These are phyloP conservation scores for Blastobotrys robertii DNA, from an alignment of 805 yeast genomes.

Conservation along the genomic window DNA sequence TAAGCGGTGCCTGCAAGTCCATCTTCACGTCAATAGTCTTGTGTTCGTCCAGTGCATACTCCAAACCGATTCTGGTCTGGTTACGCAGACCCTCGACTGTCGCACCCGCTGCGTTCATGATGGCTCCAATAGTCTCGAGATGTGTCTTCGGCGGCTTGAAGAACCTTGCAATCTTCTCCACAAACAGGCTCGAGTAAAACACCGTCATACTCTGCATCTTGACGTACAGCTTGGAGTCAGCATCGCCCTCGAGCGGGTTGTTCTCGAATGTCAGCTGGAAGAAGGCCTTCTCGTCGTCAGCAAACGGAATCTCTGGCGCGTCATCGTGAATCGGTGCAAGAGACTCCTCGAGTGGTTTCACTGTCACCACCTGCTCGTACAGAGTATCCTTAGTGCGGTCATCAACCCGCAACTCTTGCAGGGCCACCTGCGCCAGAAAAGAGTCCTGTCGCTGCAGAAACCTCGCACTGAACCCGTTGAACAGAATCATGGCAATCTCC, in stretches of 20 bases:
- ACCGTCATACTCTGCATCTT: conserved; percentile 81
- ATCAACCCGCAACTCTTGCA: conserved; percentile 74
- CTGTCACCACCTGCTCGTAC: conserved; percentile 83
- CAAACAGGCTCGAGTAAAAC: conserved; percentile 75
- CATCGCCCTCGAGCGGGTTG: conserved; percentile 74
- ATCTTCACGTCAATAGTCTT: conserved; percentile 77
- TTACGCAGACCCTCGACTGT: conserved; percentile 85
- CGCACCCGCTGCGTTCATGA: conserved; percentile 90
- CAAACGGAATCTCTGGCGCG: conserved; percentile 8
- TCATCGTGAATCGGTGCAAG: conserved; percentile 32
- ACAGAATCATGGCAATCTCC: conserved; percentile 65
- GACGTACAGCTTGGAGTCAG: conserved; percentile 68
- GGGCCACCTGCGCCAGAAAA: conserved; percentile 55
- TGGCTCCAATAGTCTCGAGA: conserved; percentile 78
- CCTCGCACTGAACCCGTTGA: conserved; percentile 72
- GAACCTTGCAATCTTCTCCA: conserved; percentile 64
- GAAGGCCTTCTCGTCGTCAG: conserved; percentile 42
- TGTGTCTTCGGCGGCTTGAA: conserved; percentile 84
- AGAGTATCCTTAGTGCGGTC: conserved; percentile 74
- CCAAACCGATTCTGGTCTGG: conserved; percentile 85
- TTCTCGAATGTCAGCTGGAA: conserved; percentile 75
- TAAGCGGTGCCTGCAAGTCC: conserved; percentile 89
- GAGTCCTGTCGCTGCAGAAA: conserved; percentile 75
- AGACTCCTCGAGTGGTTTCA: conserved; percentile 38
- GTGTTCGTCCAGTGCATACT: conserved; percentile 90